Conservation (phyloP, 805 yeast species). For the Candida sanyiensis region DNA sequence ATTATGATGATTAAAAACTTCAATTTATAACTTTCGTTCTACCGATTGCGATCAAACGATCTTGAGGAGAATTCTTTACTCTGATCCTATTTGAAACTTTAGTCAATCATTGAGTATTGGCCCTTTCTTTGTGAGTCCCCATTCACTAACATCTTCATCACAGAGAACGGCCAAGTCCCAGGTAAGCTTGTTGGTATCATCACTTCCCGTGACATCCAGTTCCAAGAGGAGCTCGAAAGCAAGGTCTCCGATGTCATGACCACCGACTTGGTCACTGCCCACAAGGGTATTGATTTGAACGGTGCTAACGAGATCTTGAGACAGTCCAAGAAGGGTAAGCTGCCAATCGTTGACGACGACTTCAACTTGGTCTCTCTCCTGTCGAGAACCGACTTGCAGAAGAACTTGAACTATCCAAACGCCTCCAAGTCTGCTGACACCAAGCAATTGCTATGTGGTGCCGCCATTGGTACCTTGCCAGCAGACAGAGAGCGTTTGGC, state of each 20-base stretch:
- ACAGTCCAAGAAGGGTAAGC: slow-evolving; percentile 93
- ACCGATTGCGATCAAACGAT: slow-evolving; percentile 96
- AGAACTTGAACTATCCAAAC: slow-evolving; percentile 86
- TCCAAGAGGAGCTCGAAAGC: slow-evolving; percentile 67
- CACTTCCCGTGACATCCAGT: slow-evolving; percentile 96
- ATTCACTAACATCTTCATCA: slow-evolving; percentile 2
- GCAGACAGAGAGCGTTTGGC: slow-evolving; percentile 82
- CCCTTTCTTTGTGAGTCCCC: not conserved
- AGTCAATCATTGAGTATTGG: no score
- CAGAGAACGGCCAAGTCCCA: slow-evolving; percentile 80
- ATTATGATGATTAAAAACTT: slow-evolving; percentile 48
- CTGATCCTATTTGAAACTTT: slow-evolving; percentile 29
- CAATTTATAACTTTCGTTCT: slow-evolving; percentile 95
- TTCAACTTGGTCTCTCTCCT: slow-evolving; percentile 81
- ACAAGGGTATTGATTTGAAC: slow-evolving; percentile 70
- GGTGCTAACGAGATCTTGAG: slow-evolving; percentile 90
- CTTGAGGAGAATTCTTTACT: slow-evolving; percentile 71
- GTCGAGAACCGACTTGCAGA: slow-evolving; percentile 94
- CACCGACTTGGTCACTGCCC: slow-evolving; percentile 76
- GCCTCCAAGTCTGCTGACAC: slow-evolving; percentile 92
- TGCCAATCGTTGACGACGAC: slow-evolving; percentile 79
- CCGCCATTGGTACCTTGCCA: slow-evolving; percentile 92
- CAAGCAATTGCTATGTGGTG: slow-evolving; percentile 97
- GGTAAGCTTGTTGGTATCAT: slow-evolving; percentile 92
- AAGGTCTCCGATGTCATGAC: slow-evolving; percentile 83